Percentiles rank a stretch among this genome's conserved stretches.
phyloP scores from a whole-genome alignment of 2,329 filamentous ascomycete genomes.

The Trichoderma gracile region DNA sequence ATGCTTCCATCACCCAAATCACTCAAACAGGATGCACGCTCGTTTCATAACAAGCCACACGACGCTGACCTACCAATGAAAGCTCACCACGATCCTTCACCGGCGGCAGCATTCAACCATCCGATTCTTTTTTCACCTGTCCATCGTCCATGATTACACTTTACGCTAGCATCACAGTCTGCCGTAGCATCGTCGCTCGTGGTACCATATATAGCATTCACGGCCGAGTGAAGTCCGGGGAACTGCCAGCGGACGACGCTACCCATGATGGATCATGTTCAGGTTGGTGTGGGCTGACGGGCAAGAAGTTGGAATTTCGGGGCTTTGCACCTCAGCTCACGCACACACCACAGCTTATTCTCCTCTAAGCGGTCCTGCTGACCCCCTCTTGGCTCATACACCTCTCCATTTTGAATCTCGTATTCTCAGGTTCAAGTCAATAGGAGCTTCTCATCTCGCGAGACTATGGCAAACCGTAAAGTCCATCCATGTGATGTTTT shows the following conservation, averaged over 20 bases:
- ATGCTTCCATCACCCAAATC: neutral
- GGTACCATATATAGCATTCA: neutral
- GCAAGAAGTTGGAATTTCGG: neutral
- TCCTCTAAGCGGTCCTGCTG: neutral
- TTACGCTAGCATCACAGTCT: neutral
- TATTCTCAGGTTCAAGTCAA: neutral
- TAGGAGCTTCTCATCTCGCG: neutral
- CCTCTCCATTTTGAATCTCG: neutral
- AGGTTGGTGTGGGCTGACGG: too few relatives aligned
- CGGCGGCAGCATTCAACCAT: neutral
- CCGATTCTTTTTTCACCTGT: neutral
- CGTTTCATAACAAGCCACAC: neutral
- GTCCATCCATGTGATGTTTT: neutral
- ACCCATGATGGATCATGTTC: too few relatives aligned
- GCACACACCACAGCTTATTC: neutral
- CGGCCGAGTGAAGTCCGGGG: neutral
- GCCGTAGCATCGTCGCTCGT: neutral
- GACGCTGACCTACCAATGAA: neutral
- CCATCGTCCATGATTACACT: neutral
- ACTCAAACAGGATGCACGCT: neutral
- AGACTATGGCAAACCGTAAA: neutral
- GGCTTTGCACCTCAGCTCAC: slow-evolving; percentile 11
- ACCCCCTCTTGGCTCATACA: neutral
- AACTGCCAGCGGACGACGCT: neutral
- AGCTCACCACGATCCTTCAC: neutral